Conservation (phyloP, 2,329 filamentous ascomycete genomes). For the Penicillium sp. region DNA sequence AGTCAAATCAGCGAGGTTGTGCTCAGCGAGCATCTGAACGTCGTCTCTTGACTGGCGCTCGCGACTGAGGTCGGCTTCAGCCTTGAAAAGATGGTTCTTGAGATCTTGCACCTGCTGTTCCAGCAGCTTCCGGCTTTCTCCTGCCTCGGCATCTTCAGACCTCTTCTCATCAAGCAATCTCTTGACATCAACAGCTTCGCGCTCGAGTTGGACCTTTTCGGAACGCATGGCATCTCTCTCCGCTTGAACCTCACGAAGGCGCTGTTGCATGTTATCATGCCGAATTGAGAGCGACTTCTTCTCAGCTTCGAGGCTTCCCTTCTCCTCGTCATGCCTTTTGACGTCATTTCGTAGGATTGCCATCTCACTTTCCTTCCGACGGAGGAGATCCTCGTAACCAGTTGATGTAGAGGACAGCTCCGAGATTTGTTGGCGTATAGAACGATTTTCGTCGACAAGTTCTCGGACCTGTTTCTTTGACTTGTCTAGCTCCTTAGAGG, state of each 20-base stretch:
- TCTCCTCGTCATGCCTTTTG: conserved; percentile 75
- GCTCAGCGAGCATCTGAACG: conserved; percentile 81
- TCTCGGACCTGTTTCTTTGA: conserved; percentile 69
- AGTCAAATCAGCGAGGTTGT: conserved; percentile 75
- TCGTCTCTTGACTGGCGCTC: conserved; percentile 93
- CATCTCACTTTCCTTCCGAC: conserved; percentile 90
- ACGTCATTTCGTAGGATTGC: conserved; percentile 77
- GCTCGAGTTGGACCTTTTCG: conserved; percentile 75
- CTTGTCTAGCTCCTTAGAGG: conserved; percentile 72
- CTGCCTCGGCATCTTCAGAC: conserved; percentile 80
- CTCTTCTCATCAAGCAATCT: conserved; percentile 79
- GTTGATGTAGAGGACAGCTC: conserved; percentile 87
- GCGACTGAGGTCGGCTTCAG: conserved; percentile 81
- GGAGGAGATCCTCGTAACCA: conserved; percentile 88
- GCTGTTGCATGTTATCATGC: conserved; percentile 69
- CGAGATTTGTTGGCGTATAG: conserved; percentile 76
- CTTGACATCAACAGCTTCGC: conserved; percentile 84
- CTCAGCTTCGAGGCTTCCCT: conserved; percentile 70
- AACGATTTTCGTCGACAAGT: conserved; percentile 70
- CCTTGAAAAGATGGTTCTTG: conserved; percentile 75
- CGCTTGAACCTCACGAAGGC: conserved; percentile 77
- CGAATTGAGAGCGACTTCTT: conserved; percentile 64
- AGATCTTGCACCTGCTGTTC: conserved; percentile 83
- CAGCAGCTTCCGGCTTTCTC: conserved; percentile 71
- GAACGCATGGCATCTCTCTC: conserved; percentile 81